phyloP scores from a whole-genome alignment of 306 rosid species.

The Ammopiptanthus mongolicus region DNA sequence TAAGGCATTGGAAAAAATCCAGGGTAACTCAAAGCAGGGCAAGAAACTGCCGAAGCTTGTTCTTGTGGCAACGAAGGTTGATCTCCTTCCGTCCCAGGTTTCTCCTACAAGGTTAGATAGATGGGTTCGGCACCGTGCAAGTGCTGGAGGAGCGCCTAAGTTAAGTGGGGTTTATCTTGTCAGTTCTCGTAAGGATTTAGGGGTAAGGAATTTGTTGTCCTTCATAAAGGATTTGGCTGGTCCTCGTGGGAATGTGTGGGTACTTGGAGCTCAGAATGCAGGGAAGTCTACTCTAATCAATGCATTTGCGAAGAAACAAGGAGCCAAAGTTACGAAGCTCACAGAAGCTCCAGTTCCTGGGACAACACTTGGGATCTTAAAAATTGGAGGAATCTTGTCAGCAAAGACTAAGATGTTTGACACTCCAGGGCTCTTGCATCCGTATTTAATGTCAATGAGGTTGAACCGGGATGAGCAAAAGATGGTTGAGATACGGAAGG shows the following conservation, averaged over 20 bases:
- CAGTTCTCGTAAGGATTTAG: constrained; percentile 76
- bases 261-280: constrained; percentile 92
- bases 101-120: constrained; percentile 86
- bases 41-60: constrained; percentile 75
- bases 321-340: constrained; percentile 72
- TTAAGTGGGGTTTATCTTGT: constrained; percentile 76
- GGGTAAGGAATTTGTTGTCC: constrained; percentile 70
- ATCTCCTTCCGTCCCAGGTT: constrained; percentile 78
- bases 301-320: constrained; percentile 70
- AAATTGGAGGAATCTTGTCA: constrained; percentile 83
- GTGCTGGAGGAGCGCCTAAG: constrained; percentile 76
- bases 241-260: constrained; percentile 98
- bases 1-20: constrained; percentile 48
- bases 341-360: constrained; percentile 97
- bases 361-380: constrained; percentile 83
- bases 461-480: constrained; percentile 85
- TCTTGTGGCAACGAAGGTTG: constrained; percentile 91
- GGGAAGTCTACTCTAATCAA: constrained; percentile 95
- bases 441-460: constrained; percentile 74
- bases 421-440: constrained; percentile 89
- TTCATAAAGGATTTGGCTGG: constrained; percentile 75
- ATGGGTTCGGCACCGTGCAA: constrained; percentile 86
- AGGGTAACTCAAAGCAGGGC: constrained; percentile 47
- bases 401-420: constrained; percentile 91
- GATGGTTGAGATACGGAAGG: constrained; percentile 89